Percentiles rank a stretch among this genome's conserved stretches.
These are phyloP conservation scores for Candida incommunis DNA, from an alignment of 805 yeast species.

Conservation along the genomic window DNA sequence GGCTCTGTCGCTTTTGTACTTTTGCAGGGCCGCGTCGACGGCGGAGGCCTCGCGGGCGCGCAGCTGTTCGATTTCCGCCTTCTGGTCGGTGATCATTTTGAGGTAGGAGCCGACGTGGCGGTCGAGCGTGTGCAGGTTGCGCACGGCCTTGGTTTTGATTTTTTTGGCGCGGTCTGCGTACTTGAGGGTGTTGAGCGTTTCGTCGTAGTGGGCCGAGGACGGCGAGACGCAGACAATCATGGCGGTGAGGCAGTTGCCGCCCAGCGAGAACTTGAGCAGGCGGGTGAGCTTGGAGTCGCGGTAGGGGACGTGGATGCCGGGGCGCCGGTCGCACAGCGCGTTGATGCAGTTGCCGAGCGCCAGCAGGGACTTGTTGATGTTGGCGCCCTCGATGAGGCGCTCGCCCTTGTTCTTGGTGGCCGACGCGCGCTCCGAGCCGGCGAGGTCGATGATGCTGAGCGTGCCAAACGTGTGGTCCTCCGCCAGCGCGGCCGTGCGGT, in stretches of 20 bases:
- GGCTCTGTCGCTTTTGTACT: background rate
- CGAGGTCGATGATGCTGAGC: constrained; percentile 76
- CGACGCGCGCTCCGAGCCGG: constrained; percentile 91
- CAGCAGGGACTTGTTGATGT: constrained; percentile 73
- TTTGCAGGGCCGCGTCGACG: background rate
- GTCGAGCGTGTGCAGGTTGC: constrained; percentile 64
- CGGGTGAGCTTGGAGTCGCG: constrained; percentile 84
- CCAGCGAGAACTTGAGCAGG: constrained; percentile 72
- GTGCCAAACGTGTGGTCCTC: constrained; percentile 69
- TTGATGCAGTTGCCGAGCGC: constrained; percentile 92
- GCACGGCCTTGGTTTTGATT: constrained; percentile 62
- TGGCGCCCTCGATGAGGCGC: constrained; percentile 81
- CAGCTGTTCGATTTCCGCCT: constrained; percentile 41
- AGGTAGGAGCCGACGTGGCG: constrained; percentile 76
- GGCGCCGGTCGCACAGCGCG: constrained; percentile 66
- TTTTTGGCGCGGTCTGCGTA: constrained; percentile 89
- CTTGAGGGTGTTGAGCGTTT: constrained; percentile 77
- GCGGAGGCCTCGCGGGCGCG: background rate
- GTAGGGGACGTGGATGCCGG: constrained; percentile 69
- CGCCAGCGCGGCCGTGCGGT: constrained; percentile 44
- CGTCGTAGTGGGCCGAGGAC: constrained; percentile 77
- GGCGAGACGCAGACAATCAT: constrained; percentile 95
- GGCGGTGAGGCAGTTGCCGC: constrained; percentile 89
- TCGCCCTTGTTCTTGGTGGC: constrained; percentile 76
- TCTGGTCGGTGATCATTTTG: constrained; percentile 73